Evolutionary conservation across 768 basidiomycete genomes (phyloP).

Genomic region (Rhodotorula kratochvilovae): DNA sequence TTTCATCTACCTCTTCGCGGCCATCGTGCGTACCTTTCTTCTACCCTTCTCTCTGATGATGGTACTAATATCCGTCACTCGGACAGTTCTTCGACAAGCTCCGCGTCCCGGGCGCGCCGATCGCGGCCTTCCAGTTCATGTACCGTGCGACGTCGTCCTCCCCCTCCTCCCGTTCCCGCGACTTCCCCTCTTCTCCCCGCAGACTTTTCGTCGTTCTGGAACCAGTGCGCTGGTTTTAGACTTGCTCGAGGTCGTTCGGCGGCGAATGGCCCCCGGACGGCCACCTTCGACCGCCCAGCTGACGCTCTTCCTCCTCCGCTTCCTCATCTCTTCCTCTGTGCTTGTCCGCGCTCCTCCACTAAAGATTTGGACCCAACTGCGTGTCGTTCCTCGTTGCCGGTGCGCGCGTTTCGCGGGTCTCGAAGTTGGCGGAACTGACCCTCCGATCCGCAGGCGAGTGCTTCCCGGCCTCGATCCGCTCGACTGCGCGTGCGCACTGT

Average conservation of each 20-base stretch:
- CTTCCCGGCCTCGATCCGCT: conserved; percentile 50
- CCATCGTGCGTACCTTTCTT: conserved; percentile 30
- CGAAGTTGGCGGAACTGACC: neutral
- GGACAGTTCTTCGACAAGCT: conserved; percentile 31
- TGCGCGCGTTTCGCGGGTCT: too few relatives aligned
- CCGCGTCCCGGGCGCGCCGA: conserved; percentile 41
- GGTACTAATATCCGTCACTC: neutral
- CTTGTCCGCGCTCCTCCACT: too few relatives aligned
- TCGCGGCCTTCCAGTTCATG: conserved; percentile 48
- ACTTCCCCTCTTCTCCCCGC: too few relatives aligned
- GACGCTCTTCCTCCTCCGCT: too few relatives aligned
- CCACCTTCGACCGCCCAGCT: neutral
- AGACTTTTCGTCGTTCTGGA: conserved; percentile 48
- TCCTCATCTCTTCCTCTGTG: too few relatives aligned
- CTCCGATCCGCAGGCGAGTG: conserved; percentile 43
- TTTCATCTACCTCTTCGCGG: conserved; percentile 45
- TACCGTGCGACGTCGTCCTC: conserved; percentile 26
- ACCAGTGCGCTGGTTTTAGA: conserved; percentile 46
- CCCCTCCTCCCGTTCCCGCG: too few relatives aligned
- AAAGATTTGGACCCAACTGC: conserved; percentile 40
- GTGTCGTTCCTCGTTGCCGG: conserved; percentile 51
- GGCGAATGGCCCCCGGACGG: too few relatives aligned
- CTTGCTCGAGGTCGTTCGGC: neutral
- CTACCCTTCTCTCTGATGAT: neutral
- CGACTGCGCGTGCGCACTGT: conserved; percentile 45